These are phyloP conservation scores for Hyaloscypha variabilis DNA, from an alignment of 495 filamentous ascomycete species.

Conservation along the genomic window DNA sequence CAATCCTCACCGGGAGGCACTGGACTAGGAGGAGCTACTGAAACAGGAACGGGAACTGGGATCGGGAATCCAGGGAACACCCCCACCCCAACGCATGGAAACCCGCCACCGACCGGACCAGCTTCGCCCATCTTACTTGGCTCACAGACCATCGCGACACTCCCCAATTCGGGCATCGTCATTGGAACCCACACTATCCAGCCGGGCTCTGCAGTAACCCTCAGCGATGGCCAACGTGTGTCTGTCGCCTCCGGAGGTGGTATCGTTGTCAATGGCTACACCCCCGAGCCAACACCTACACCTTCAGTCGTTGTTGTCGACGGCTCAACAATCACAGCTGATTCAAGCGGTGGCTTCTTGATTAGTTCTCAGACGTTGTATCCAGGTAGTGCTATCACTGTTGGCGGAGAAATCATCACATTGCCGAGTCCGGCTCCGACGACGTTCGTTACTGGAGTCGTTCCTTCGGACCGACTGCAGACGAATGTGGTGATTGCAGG, in stretches of 20 bases:
- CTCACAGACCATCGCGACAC: slow-evolving; percentile 16
- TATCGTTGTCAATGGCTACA: slow-evolving; percentile 21
- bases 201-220: slow-evolving; percentile 20
- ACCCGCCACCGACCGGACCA: neutral
- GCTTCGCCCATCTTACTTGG: slow-evolving; percentile 17
- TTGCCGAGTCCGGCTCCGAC: slow-evolving; percentile 10
- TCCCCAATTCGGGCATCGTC: slow-evolving; percentile 16
- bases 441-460: neutral
- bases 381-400: slow-evolving; percentile 25
- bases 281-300: neutral
- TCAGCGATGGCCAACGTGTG: slow-evolving; percentile 21
- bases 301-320: slow-evolving; percentile 22
- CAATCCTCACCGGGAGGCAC: neutral
- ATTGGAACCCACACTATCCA: slow-evolving; percentile 26
- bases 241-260: slow-evolving; percentile 15
- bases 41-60: neutral
- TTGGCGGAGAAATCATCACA: slow-evolving; percentile 17
- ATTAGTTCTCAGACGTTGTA: slow-evolving; percentile 29
- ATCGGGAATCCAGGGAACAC: neutral
- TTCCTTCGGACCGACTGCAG: no score
- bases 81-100: neutral
- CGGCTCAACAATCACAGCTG: slow-evolving; percentile 23
- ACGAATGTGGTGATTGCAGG: slow-evolving; percentile 24
- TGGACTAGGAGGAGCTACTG: neutral
- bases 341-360: slow-evolving; percentile 18